These are phyloP conservation scores for Mycosphaerella sp. DNA, from an alignment of 2,329 filamentous ascomycete species.

Conservation along the genomic window DNA sequence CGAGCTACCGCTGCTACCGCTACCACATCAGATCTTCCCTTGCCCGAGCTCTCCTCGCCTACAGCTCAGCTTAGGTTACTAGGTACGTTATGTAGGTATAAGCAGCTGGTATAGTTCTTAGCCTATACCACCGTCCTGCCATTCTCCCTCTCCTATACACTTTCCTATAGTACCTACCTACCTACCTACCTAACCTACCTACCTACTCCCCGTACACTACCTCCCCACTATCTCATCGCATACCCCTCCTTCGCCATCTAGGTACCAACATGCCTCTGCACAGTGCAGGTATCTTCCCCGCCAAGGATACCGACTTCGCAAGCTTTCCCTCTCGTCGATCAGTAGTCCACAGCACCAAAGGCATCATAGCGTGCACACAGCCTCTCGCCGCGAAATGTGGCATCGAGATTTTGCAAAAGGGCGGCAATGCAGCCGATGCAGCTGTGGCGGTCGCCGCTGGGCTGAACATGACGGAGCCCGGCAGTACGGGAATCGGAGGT, in stretches of 20 bases:
- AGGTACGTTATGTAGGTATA: too few species aligned
- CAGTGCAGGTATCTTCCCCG: constrained; percentile 46
- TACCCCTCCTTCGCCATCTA: neutral
- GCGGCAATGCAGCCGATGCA: constrained; percentile 95
- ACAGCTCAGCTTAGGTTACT: neutral
- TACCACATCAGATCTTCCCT: too few species aligned
- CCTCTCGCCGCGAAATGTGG: constrained; percentile 85
- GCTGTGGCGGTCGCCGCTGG: constrained; percentile 90
- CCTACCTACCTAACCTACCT: neutral
- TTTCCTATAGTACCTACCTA: neutral
- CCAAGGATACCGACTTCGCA: constrained; percentile 47
- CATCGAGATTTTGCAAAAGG: constrained; percentile 73
- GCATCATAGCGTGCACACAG: constrained; percentile 85
- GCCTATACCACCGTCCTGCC: neutral
- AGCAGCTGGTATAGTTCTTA: too few species aligned
- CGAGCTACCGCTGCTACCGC: too few species aligned
- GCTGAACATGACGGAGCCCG: constrained; percentile 88
- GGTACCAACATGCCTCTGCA: constrained; percentile 43
- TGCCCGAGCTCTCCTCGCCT: too few species aligned
- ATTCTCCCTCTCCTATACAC: neutral
- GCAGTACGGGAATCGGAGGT: constrained; percentile 89
- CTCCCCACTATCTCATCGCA: too few species aligned
- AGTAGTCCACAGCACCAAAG: constrained; percentile 86
- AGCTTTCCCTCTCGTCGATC: constrained; percentile 76
- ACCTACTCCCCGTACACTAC: too few species aligned